Percentiles rank a stretch among this genome's conserved stretches.
Evolutionary conservation across 73 alveolate genomes (phyloP).

Genomic region (Paramecium bursaria): DNA sequence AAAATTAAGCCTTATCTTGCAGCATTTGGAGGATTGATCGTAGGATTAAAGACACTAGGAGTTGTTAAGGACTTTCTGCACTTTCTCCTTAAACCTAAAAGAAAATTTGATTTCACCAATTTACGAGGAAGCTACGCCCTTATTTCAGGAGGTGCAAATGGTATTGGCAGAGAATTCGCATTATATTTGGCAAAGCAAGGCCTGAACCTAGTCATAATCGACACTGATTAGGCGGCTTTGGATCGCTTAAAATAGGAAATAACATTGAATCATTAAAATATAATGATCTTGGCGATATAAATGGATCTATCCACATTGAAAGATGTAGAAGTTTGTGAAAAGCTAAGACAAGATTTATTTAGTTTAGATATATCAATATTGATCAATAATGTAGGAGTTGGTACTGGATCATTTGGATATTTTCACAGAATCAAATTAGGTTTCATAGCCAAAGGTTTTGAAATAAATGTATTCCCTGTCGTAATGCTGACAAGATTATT

Average conservation of each 20-base stretch:
- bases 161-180: slow-evolving; percentile 68
- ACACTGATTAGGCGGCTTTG: slow-evolving; percentile 56
- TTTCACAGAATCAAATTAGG: slow-evolving; percentile 13
- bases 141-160: slow-evolving; percentile 70
- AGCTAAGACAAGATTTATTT: not conserved
- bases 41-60: too few relatives aligned
- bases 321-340: slow-evolving; percentile 16
- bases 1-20: too few relatives aligned
- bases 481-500: slow-evolving; percentile 31
- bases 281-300: slow-evolving; percentile 6
- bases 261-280: not conserved
- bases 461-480: not conserved
- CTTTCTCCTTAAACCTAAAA: too few relatives aligned
- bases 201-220: slow-evolving; percentile 52
- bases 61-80: too few relatives aligned
- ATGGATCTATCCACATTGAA: slow-evolving; percentile 30
- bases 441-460: not conserved
- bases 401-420: not conserved
- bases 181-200: slow-evolving; percentile 66
- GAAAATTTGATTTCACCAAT: too few relatives aligned
- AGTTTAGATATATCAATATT: slow-evolving; percentile 58
- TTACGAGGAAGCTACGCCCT: slow-evolving; percentile 56
- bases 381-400: slow-evolving; percentile 66
- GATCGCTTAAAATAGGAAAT: slow-evolving; percentile 5
- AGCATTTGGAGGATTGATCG: too few relatives aligned